Percentiles rank a stretch among this genome's conserved stretches.
Conservation (phyloP, 257 asterid species). For the Forsythia viridissima region DNA sequence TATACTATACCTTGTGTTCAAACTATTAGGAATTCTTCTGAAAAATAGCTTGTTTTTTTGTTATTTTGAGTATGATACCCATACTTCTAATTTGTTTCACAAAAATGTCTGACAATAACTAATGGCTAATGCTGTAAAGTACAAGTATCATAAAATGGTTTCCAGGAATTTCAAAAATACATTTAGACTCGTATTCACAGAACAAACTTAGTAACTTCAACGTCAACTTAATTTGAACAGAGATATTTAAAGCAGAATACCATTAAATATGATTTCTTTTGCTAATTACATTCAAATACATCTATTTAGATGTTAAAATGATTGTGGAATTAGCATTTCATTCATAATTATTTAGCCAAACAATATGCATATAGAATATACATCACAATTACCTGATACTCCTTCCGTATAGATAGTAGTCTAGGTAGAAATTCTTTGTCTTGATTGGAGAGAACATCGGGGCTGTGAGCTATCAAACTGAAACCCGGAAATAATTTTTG, state of each 20-base stretch:
- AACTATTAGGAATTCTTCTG: not conserved
- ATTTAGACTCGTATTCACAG: not conserved
- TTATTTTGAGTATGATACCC: not conserved
- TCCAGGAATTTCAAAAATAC: not conserved
- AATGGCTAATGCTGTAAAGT: not conserved
- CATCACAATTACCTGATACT: conserved; percentile 34
- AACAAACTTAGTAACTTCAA: not conserved
- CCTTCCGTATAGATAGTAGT: conserved; percentile 23
- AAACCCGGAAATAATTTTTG: conserved; percentile 70
- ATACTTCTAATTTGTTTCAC: not conserved
- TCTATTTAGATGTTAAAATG: not conserved
- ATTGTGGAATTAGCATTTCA: not conserved
- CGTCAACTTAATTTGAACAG: not conserved
- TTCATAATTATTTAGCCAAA: not conserved
- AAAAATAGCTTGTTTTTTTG: not conserved
- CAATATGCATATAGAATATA: not conserved
- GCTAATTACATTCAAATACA: not conserved
- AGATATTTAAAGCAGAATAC: not conserved
- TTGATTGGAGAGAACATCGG: conserved; percentile 38
- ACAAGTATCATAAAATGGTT: not conserved
- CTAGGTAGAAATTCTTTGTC: conserved; percentile 58
- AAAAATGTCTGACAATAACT: not conserved
- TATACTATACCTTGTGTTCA: not conserved
- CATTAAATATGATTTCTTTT: not conserved
- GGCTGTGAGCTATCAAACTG: conserved; percentile 40